Base-by-base conservation (phyloP, 768 basidiomycete genomes). In the Termitomyces sp. region DNA sequence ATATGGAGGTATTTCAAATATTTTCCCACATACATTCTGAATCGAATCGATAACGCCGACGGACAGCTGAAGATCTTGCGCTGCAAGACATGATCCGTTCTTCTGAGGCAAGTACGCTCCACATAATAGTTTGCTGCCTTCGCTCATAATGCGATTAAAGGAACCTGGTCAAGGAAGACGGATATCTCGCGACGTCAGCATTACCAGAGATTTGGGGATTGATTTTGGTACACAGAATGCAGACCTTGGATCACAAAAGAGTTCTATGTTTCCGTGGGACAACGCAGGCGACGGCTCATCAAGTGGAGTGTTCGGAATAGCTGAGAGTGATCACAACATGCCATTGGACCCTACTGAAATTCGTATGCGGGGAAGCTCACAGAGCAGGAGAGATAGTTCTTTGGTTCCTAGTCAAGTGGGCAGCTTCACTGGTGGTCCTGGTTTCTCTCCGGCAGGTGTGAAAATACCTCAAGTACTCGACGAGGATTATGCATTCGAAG, bases 111-210 rank as follows among this genome's bases (percentile, higher is more conserved):
- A 11, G 57, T 50, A 28, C 28, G 5, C 40, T 28, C 26, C 11
- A 10, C 23, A n/a, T 50, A 12, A 6, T n/a, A 30, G 26, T n/a
- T 4, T 7, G 23, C 9, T 37, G 33, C n/a, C 21, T 23, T 23
- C 35, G 10, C 43, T 44, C 15, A 35, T 45, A 6, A 17, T 28
- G 38, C 19, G 38, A 47, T 28, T 31, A 19, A 12, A 91, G 91
- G 89, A 91, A 72, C 90, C 90, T 47, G 91, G 88, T 31, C 87
- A 89, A 84, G 89, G 78, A n/a, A 89, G 91, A 61, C 82, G 76
- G n/a, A 73, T 72, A 35, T 89, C 90, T 45, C 78, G 80, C 19
- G 78, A 81, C 12, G 75, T 76, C 14, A 84, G 82, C 42, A 63
- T 75, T 9, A 58, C 80, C 26, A 81, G 78, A 38, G 79, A 82